phyloP scores from a whole-genome alignment of 768 basidiomycete species.

The Phanerochaete carnosa region DNA sequence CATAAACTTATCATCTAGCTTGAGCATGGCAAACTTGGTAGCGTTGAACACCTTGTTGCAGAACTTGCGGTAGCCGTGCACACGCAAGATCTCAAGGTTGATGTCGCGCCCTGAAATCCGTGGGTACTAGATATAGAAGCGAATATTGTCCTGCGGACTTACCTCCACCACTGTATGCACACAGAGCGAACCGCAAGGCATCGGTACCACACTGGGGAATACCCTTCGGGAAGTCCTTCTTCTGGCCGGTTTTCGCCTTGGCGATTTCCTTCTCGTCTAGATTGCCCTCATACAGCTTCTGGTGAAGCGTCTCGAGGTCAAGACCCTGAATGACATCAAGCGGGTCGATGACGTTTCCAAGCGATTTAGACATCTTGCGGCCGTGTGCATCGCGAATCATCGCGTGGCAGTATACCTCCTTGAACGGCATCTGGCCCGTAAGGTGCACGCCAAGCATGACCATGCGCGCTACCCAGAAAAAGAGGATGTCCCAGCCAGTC shows the following conservation, averaged over 20 bases:
- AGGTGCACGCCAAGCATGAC: constrained; percentile 87
- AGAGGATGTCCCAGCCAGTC: constrained; percentile 99
- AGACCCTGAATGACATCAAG: constrained; percentile 91
- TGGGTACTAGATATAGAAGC: not conserved
- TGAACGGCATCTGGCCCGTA: constrained; percentile 90
- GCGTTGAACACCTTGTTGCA: constrained; percentile 99
- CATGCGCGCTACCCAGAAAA: constrained; percentile 99
- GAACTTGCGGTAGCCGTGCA: constrained; percentile 98
- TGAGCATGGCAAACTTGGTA: constrained; percentile 98
- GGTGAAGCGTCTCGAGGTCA: constrained; percentile 73
- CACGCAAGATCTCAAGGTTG: constrained; percentile 91
- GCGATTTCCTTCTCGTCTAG: constrained; percentile 88
- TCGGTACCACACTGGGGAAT: constrained; percentile 99
- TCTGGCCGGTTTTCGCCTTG: constrained; percentile 92
- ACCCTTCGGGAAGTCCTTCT: constrained; percentile 98
- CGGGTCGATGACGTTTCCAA: constrained; percentile 98
- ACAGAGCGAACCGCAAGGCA: constrained; percentile 91
- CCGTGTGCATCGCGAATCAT: constrained; percentile 99
- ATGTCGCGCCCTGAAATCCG: constrained; percentile 78
- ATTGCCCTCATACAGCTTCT: constrained; percentile 87
- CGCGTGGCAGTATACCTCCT: constrained; percentile 94
- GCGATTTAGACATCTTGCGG: constrained; percentile 97
- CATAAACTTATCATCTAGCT: constrained; percentile 81
- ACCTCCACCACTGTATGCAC: constrained; percentile 86
- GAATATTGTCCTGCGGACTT: not conserved